phyloP scores from a whole-genome alignment of 2,329 filamentous ascomycete genomes.

The Aspergillus pseudotamarii region DNA sequence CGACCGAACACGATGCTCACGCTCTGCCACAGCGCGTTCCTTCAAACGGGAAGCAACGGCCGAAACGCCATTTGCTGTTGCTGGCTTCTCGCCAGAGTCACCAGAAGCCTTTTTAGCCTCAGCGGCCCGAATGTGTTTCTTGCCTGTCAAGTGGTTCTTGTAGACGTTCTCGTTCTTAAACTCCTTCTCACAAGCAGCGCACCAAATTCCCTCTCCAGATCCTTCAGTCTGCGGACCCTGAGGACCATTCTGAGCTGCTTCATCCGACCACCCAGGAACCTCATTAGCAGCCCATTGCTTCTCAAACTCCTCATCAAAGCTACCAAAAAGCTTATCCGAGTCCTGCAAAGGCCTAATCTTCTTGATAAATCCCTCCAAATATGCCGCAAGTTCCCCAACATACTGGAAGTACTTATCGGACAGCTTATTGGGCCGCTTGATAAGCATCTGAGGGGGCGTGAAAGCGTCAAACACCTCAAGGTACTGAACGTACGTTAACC shows the following conservation, averaged over 20 bases:
- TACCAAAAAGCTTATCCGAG: constrained; percentile 72
- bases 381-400: constrained; percentile 74
- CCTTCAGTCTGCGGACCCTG: constrained; percentile 54
- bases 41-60: constrained; percentile 63
- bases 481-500: constrained; percentile 88
- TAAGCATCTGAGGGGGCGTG: constrained; percentile 68
- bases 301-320: constrained; percentile 83
- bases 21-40: constrained; percentile 85
- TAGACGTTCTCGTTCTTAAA: constrained; percentile 97
- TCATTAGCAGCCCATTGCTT: constrained; percentile 78
- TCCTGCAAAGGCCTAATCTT: constrained; percentile 85
- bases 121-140: constrained; percentile 88
- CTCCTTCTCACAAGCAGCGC: constrained; percentile 86
- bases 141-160: constrained; percentile 82
- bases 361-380: constrained; percentile 86
- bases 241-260: constrained; percentile 47
- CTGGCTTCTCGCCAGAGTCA: constrained; percentile 41
- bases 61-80: constrained; percentile 19
- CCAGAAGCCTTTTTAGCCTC: constrained; percentile 59
- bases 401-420: constrained; percentile 94
- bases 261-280: constrained; percentile 74
- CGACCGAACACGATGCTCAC: constrained; percentile 80
- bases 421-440: constrained; percentile 81
- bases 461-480: constrained; percentile 90
- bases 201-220: constrained; percentile 76